Evolutionary conservation across 352 stramenopile genomes (phyloP).

Genomic region (Pythium utonaiense): DNA sequence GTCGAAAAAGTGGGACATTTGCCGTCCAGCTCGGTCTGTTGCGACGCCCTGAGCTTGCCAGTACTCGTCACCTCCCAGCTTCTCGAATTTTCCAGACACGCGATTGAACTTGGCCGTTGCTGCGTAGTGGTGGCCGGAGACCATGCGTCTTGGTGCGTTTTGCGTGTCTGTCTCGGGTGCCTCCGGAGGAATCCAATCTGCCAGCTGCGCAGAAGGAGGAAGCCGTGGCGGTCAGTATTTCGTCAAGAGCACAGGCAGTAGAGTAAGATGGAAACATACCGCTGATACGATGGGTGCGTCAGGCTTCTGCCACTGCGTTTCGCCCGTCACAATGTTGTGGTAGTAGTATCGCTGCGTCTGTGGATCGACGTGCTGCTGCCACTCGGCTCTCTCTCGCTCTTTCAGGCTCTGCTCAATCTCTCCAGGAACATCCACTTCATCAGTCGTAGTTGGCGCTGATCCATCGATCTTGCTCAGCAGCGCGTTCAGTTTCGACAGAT

Average conservation of each 20-base stretch:
- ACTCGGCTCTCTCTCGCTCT: slow-evolving; percentile 36
- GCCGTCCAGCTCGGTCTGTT: slow-evolving; percentile 64
- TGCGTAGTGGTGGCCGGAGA: slow-evolving; percentile 66
- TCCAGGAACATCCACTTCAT: slow-evolving; percentile 7
- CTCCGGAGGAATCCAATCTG: slow-evolving; percentile 74
- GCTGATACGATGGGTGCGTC: slow-evolving; percentile 63
- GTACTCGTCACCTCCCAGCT: slow-evolving; percentile 62
- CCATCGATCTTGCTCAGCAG: slow-evolving; percentile 62
- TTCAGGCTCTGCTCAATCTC: slow-evolving; percentile 26
- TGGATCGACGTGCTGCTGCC: slow-evolving; percentile 84
- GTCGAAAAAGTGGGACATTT: slow-evolving; percentile 89
- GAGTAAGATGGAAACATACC: slow-evolving; percentile 32
- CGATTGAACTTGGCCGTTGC: slow-evolving; percentile 77
- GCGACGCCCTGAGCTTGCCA: slow-evolving; percentile 56
- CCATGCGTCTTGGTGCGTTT: slow-evolving; percentile 26
- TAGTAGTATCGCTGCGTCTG: slow-evolving; percentile 83
- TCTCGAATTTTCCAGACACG: slow-evolving; percentile 69
- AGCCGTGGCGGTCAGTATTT: too few species aligned
- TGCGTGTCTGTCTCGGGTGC: slow-evolving; percentile 23
- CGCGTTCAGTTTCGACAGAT: slow-evolving; percentile 64
- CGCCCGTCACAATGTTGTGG: slow-evolving; percentile 71
- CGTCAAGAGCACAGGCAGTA: too few species aligned
- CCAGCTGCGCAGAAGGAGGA: slow-evolving; percentile 36
- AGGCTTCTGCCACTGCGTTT: slow-evolving; percentile 78
- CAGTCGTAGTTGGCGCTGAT: neutral